Evolutionary conservation across 805 yeast species (phyloP), one percentile per base, ranked within the genome.

Genomic region (Millerozyma acaciae): DNA sequence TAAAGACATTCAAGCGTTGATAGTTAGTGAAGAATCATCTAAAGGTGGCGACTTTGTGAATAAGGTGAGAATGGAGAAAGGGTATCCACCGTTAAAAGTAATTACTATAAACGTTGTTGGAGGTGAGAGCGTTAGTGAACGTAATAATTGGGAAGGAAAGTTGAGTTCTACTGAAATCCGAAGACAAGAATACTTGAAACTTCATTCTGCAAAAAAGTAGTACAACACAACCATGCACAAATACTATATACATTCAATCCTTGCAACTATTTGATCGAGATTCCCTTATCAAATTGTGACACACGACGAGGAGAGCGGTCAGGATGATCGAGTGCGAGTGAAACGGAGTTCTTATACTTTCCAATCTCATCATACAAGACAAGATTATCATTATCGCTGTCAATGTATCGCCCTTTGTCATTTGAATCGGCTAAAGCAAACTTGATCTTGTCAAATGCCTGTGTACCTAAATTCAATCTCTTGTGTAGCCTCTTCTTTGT

Each of bases 121-220:
- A 1, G 80, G 82, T 2, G 68, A 70, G 13, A 69, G 61, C 14
- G 32, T 45, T 12, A 42, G 23, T 16, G 51, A 49, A 6, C 65
- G 55, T 3, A 65, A 63, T 28, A 57, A 60, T 21, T 83, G 82
- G 73, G 62, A 69, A 31, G 84, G 80, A 18, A 90, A 90, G 53
- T 53, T 90, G 37, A 88, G 96, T 47, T 86, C 96, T 36, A 90
- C 97, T 0, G 80, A 81, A 36, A 55, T 85, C 30, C 73, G 97
- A 45, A 65, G 65, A 34, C 22, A 42, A 38, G 43, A 42, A 35
- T 33, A 30, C 8, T 17, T 32, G 18, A 28, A 20, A 20, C 23
- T 8, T 8, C 5, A 17, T 12, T 14, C 18, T 8, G n/a, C 9
- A 17, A 17, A 17, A 15, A n/a, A n/a, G n/a, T n/a, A n/a, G n/a